phyloP scores from a whole-genome alignment of 2,329 filamentous ascomycete genomes.

The Stagonosporopsis cucurbitacearum region DNA sequence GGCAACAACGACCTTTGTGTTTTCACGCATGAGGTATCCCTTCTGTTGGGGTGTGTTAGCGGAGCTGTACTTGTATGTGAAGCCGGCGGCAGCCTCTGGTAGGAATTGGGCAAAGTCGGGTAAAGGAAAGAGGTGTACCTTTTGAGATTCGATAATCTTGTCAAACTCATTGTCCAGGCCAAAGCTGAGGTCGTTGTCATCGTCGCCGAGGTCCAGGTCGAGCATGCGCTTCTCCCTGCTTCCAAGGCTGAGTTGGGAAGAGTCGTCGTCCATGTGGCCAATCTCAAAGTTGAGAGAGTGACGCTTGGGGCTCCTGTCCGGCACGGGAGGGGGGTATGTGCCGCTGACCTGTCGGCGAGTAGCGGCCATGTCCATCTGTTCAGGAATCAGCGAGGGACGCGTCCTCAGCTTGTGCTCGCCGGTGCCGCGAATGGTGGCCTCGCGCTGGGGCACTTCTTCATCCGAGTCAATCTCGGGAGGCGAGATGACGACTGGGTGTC shows the following conservation, averaged over 20 bases:
- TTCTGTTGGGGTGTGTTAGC: constrained; percentile 75
- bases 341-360: constrained; percentile 84
- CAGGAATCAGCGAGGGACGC: constrained; percentile 83
- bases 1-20: constrained; percentile 96
- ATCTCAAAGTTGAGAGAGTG: constrained; percentile 45
- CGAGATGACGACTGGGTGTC: constrained; percentile 65
- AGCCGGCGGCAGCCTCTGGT: constrained; percentile 33
- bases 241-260: constrained; percentile 37
- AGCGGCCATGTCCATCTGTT: constrained; percentile 86
- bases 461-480: constrained; percentile 56
- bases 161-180: constrained; percentile 94
- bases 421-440: constrained; percentile 88
- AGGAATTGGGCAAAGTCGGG: constrained; percentile 42
- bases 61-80: constrained; percentile 39
- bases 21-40: constrained; percentile 97
- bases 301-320: constrained; percentile 47
- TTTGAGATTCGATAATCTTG: constrained; percentile 92
- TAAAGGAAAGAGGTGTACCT: constrained; percentile 70
- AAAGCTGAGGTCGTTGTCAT: constrained; percentile 74
- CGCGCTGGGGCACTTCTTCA: constrained; percentile 75
- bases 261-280: constrained; percentile 43
- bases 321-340: constrained; percentile 61
- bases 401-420: constrained; percentile 83
- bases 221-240: constrained; percentile 61
- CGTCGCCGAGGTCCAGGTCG: constrained; percentile 79